phyloP scores from a whole-genome alignment of 257 asterid species.

The Solanum bukasovii region DNA sequence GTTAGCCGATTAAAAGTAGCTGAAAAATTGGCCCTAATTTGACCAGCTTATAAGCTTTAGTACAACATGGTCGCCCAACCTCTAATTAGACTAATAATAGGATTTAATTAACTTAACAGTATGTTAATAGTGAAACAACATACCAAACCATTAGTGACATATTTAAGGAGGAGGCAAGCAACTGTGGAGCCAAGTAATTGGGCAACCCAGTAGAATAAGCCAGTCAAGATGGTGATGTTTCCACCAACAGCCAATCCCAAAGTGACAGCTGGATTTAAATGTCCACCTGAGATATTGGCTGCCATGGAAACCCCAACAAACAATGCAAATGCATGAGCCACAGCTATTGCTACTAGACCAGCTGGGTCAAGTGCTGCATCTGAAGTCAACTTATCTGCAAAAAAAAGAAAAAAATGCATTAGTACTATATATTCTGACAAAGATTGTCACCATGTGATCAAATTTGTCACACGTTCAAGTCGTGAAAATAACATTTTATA shows the following conservation, averaged over 20 bases:
- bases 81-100: not conserved
- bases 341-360: constrained; percentile 61
- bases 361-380: constrained; percentile 48
- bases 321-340: constrained; percentile 68
- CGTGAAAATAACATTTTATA: not conserved
- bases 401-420: not conserved
- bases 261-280: constrained; percentile 74
- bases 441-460: not conserved
- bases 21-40: accelerated
- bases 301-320: constrained; percentile 73
- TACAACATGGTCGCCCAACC: not conserved
- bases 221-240: constrained; percentile 57
- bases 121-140: not conserved
- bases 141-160: constrained; percentile 58
- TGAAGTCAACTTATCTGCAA: constrained; percentile 35
- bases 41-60: not conserved
- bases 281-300: constrained; percentile 75
- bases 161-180: constrained; percentile 52
- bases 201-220: constrained; percentile 65
- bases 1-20: not conserved
- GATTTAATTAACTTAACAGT: not conserved
- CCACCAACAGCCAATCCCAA: constrained; percentile 74
- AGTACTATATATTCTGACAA: not conserved
- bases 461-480: not conserved
- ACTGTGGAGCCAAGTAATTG: constrained; percentile 57